phyloP scores from a whole-genome alignment of 2,329 filamentous ascomycete species.

The Hymenoscyphus albidus region DNA sequence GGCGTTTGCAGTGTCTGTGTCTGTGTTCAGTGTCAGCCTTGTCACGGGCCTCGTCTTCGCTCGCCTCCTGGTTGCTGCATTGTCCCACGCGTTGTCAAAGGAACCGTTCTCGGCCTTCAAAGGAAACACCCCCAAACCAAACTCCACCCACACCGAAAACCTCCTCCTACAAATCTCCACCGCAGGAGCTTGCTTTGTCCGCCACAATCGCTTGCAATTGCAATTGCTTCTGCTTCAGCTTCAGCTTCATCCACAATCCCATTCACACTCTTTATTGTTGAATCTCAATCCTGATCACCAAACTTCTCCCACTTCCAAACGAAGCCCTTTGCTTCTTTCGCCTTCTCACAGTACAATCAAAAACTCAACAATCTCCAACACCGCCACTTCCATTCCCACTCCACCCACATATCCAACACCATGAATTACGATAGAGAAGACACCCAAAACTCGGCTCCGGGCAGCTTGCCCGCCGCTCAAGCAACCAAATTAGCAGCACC shows the following conservation, averaged over 20 bases:
- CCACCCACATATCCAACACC: constrained; percentile 8
- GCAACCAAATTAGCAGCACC: constrained; percentile 57
- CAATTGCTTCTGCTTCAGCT: not conserved
- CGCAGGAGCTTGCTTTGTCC: constrained; percentile 17
- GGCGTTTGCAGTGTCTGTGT: not conserved
- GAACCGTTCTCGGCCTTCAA: constrained; percentile 8
- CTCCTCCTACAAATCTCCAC: constrained; percentile 20
- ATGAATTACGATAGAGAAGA: constrained; percentile 50
- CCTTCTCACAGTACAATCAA: not conserved
- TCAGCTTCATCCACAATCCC: constrained; percentile 3
- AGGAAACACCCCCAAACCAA: constrained; percentile 13
- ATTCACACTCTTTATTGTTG: constrained; percentile 24
- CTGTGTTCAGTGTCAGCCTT: constrained; percentile 12
- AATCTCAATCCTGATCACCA: not conserved
- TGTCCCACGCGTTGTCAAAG: constrained; percentile 15
- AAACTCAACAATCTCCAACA: not conserved
- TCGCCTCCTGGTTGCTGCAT: not conserved
- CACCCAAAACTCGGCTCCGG: constrained; percentile 64
- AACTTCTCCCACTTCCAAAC: constrained; percentile 11
- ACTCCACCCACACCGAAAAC: not conserved
- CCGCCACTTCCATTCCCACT: not conserved
- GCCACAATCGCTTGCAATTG: constrained; percentile 24
- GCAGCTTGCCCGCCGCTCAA: constrained; percentile 47
- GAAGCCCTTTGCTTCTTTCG: constrained; percentile 3
- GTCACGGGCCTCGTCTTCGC: not conserved